Percentiles rank a stretch among this genome's conserved stretches.
phyloP scores from a whole-genome alignment of 2,329 filamentous ascomycete species.

The Sclerotinia sclerotiorum region DNA sequence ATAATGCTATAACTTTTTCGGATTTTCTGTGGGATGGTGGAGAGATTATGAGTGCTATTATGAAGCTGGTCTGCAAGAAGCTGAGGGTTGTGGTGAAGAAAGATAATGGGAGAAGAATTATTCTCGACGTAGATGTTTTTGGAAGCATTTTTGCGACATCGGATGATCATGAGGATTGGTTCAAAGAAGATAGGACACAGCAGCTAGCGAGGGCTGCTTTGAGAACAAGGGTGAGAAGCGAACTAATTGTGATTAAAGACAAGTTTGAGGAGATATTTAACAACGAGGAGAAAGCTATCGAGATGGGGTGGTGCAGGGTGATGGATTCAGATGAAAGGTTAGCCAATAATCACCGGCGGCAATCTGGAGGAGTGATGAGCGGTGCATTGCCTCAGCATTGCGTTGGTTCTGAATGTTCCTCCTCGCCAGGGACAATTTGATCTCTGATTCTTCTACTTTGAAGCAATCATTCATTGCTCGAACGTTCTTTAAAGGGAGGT shows the following conservation, averaged over 20 bases:
- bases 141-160: neutral
- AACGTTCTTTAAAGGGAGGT: neutral
- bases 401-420: neutral
- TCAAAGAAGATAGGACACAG: constrained; percentile 19
- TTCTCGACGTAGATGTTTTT: constrained; percentile 3
- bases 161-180: constrained; percentile 18
- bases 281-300: constrained; percentile 28
- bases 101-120: neutral
- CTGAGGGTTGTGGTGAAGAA: constrained; percentile 36
- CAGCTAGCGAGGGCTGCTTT: neutral
- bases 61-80: constrained; percentile 28
- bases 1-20: constrained; percentile 29
- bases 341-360: neutral
- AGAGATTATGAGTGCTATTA: constrained; percentile 30
- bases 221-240: neutral
- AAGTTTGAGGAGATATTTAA: constrained; percentile 32
- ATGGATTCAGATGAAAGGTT: constrained; percentile 8
- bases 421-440: neutral
- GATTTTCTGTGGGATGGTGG: constrained; percentile 33
- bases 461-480: neutral
- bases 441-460: no score
- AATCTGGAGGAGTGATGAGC: neutral
- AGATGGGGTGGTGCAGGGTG: constrained; percentile 27
- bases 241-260: constrained; percentile 31
- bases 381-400: neutral